Percentiles rank a stretch among this genome's conserved stretches.
These are phyloP conservation scores for Debaryomyces tyrocola DNA, from an alignment of 805 yeast species.

Conservation along the genomic window DNA sequence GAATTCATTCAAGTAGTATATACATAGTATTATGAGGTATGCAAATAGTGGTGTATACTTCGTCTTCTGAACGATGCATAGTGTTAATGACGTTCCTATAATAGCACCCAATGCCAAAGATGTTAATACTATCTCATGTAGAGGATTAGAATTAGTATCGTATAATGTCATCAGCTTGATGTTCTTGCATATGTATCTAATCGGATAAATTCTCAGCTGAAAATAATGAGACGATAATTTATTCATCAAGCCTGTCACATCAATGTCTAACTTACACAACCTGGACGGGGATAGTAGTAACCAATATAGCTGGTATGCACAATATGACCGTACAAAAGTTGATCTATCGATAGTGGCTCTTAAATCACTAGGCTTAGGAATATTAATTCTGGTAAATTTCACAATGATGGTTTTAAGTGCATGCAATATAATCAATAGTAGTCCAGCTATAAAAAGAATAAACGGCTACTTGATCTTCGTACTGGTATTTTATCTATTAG, in stretches of 20 bases:
- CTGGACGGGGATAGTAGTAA: too few relatives aligned
- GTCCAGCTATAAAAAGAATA: neutral
- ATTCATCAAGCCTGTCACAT: too few relatives aligned
- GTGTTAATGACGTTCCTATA: constrained; percentile 6
- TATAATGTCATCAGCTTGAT: constrained; percentile 6
- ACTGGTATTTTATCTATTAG: constrained; percentile 74
- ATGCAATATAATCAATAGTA: neutral
- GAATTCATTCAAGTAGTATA: constrained; percentile 30
- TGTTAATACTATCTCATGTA: constrained; percentile 18
- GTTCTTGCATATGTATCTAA: too few relatives aligned
- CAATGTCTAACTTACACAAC: too few relatives aligned
- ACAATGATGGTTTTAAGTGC: constrained; percentile 1
- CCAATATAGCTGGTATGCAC: constrained; percentile 2
- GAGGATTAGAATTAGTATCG: constrained; percentile 14
- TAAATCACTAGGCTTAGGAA: constrained; percentile 36
- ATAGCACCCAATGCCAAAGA: constrained; percentile 18
- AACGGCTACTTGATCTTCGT: constrained; percentile 51
- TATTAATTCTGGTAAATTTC: constrained; percentile 16
- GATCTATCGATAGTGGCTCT: constrained; percentile 28
- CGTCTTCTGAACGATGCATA: neutral
- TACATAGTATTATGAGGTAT: constrained; percentile 19
- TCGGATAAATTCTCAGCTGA: too few relatives aligned
- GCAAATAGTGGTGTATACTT: constrained; percentile 4
- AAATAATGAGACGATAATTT: too few relatives aligned
- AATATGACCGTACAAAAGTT: constrained; percentile 27